Percentiles rank a stretch among this genome's conserved stretches.
These are phyloP conservation scores for Orobanche coerulescens DNA, from an alignment of 257 asterid species.

Conservation along the genomic window DNA sequence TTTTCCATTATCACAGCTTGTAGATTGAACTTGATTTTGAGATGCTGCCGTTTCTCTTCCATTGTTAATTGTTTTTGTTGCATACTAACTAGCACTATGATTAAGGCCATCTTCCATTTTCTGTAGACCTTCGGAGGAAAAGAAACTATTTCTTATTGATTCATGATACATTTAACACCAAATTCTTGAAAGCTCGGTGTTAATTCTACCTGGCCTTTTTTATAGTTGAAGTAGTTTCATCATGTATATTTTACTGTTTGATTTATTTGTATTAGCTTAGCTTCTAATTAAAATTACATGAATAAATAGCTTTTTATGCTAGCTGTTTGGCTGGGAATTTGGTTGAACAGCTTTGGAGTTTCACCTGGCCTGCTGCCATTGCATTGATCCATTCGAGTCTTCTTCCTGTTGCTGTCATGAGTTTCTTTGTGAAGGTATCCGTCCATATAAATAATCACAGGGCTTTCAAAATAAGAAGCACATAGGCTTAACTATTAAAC, in stretches of 20 bases:
- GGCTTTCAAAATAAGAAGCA: conserved; percentile 16
- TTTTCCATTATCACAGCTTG: background rate
- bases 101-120: background rate
- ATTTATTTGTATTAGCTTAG: conserved; percentile 10
- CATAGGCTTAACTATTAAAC: conserved; percentile 22
- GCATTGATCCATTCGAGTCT: conserved; percentile 77
- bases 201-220: conserved; percentile 2
- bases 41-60: conserved; percentile 7
- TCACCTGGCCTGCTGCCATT: conserved; percentile 86
- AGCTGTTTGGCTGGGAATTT: conserved; percentile 82
- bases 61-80: background rate
- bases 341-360: conserved; percentile 93
- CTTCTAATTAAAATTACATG: conserved; percentile 20
- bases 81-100: conserved; percentile 7
- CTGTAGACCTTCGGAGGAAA: background rate
- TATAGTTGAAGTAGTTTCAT: background rate
- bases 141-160: conserved; percentile 10
- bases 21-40: background rate
- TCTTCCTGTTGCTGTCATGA: conserved; percentile 80
- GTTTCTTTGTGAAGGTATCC: conserved; percentile 64
- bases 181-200: background rate
- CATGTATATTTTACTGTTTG: conserved; percentile 5
- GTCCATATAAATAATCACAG: conserved; percentile 9
- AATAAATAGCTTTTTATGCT: conserved; percentile 63
- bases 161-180: background rate